Conservation (phyloP, 2,329 filamentous ascomycete species). For the Diaporthe sp. region DNA sequence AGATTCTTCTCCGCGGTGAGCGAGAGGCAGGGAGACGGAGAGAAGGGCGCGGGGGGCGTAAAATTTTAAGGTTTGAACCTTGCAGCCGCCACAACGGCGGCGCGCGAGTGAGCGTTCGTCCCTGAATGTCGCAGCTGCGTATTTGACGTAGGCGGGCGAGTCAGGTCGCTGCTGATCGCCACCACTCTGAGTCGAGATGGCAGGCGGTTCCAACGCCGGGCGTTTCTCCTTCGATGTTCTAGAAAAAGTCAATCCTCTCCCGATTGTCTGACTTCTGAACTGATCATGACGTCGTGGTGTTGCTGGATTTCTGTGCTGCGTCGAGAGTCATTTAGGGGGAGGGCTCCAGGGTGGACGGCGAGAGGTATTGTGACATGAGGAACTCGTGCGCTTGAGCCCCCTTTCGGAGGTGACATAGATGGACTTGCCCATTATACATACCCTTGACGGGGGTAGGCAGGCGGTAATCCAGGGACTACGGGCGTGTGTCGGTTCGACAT, state of each 20-base stretch:
- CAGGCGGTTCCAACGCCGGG: conserved; percentile 1
- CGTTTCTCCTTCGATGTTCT: neutral
- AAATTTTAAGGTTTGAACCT: conserved; percentile 20
- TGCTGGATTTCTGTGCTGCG: neutral
- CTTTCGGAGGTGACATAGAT: neutral
- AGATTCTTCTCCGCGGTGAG: neutral
- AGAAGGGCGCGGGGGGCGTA: neutral
- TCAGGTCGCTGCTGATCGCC: conserved; percentile 9
- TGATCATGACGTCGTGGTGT: conserved; percentile 27
- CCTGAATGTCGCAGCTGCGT: neutral
- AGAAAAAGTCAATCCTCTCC: neutral
- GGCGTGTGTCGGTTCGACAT: neutral
- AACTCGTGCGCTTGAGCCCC: neutral
- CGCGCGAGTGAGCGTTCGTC: conserved; percentile 1
- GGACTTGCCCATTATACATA: neutral
- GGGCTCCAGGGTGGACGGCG: neutral
- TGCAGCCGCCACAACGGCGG: conserved; percentile 21
- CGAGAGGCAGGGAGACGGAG: neutral
- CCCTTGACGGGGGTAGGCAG: neutral
- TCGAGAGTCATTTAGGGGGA: neutral
- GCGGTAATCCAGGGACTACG: neutral
- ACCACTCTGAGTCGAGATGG: conserved; percentile 25
- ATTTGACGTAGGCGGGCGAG: neutral
- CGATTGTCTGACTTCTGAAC: conserved; percentile 20
- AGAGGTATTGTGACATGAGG: neutral